Conservation (phyloP, 1,139 yeast genomes). For the Yamadazyma triangularis region DNA sequence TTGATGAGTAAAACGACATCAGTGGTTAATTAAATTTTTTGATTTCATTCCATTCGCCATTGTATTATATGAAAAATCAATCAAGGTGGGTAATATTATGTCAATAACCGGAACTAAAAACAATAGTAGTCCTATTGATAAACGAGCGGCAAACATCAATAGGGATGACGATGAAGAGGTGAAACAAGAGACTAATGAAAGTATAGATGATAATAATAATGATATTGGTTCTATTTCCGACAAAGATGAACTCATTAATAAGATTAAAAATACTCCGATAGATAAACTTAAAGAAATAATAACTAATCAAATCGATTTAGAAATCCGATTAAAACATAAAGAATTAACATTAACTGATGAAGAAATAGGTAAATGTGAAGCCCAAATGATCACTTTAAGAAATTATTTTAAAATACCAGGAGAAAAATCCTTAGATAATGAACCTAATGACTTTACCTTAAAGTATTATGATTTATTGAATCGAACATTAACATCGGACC, state of each 20-base stretch:
- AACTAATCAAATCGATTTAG: slow-evolving; percentile 58
- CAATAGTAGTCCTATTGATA: neutral
- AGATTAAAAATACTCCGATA: slow-evolving; percentile 31
- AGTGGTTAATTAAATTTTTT: no score
- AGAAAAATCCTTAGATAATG: slow-evolving; percentile 30
- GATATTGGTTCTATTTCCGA: neutral
- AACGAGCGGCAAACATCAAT: slow-evolving; percentile 6
- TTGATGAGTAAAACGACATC: no score
- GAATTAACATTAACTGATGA: slow-evolving; percentile 56
- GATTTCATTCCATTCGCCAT: neutral
- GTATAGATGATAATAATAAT: neutral
- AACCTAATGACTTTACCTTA: slow-evolving; percentile 48
- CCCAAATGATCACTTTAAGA: slow-evolving; percentile 51
- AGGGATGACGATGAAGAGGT: neutral
- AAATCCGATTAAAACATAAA: slow-evolving; percentile 65
- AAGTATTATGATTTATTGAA: slow-evolving; percentile 40
- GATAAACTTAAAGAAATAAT: slow-evolving; percentile 36
- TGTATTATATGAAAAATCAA: neutral
- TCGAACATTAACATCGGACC: slow-evolving; percentile 22
- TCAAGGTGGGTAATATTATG: neutral
- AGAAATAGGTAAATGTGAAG: slow-evolving; percentile 62
- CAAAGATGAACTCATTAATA: slow-evolving; percentile 8
- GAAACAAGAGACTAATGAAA: slow-evolving; percentile 1
- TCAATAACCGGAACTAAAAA: neutral
- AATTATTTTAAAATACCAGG: slow-evolving; percentile 49